These are phyloP conservation scores for Fusarium tjaetaba DNA, from an alignment of 2,329 filamentous ascomycete genomes.

Conservation along the genomic window DNA sequence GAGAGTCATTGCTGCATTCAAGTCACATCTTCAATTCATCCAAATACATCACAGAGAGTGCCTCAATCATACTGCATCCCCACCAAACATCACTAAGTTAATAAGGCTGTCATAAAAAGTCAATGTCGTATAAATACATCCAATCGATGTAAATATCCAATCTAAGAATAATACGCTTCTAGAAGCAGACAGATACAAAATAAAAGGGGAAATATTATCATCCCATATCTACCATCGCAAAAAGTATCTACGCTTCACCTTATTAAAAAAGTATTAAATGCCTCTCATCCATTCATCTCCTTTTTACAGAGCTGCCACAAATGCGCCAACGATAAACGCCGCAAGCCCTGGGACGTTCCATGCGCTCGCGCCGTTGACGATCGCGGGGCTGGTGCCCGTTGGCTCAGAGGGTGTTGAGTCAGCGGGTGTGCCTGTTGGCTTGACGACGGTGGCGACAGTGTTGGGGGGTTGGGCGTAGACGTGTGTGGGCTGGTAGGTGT, in stretches of 20 bases:
- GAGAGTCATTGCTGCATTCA: accelerated
- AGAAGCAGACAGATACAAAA: neutral
- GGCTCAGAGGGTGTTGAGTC: slow-evolving; percentile 9
- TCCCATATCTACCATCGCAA: slow-evolving; percentile 23
- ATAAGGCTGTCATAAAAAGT: slow-evolving; percentile 3
- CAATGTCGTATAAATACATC: slow-evolving; percentile 5
- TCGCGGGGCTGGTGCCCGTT: slow-evolving; percentile 6
- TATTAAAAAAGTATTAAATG: slow-evolving; percentile 26
- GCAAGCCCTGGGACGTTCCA: slow-evolving; percentile 26
- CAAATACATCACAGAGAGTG: too few species aligned
- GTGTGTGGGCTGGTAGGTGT: slow-evolving; percentile 9
- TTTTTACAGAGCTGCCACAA: slow-evolving; percentile 24
- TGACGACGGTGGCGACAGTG: slow-evolving; percentile 28
- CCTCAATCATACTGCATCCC: neutral
- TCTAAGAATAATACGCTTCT: neutral
- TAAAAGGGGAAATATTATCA: neutral
- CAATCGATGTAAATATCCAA: neutral
- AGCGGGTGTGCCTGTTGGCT: slow-evolving; percentile 12
- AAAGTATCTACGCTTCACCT: slow-evolving; percentile 3
- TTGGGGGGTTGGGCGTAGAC: neutral
- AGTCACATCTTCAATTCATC: neutral
- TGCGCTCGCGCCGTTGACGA: slow-evolving; percentile 18
- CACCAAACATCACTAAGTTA: neutral
- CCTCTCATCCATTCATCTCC: neutral
- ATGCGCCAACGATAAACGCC: slow-evolving; percentile 13